phyloP scores from a whole-genome alignment of 2,329 filamentous ascomycete genomes.

The Verticillium longisporum region DNA sequence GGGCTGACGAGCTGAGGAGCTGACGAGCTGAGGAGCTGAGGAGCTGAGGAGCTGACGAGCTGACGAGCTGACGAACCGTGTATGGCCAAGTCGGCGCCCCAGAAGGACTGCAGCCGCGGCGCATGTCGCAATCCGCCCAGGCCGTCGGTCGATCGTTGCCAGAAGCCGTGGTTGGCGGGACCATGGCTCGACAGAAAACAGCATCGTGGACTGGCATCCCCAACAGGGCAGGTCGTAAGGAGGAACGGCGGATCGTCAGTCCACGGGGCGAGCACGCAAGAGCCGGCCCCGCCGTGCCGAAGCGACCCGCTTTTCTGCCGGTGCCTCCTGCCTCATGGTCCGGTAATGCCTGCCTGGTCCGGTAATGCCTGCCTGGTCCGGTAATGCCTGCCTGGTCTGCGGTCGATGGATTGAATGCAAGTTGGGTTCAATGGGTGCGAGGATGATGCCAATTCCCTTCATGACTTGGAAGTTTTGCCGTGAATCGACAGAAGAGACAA shows the following conservation, averaged over 20 bases:
- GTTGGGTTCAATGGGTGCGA: no score
- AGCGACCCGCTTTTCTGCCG: not conserved
- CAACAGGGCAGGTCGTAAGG: not conserved
- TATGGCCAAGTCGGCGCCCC: not conserved
- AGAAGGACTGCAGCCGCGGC: not conserved
- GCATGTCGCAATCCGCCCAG: not conserved
- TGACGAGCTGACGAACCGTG: no score
- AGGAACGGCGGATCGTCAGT: not conserved
- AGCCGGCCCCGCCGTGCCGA: not conserved
- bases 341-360: not conserved
- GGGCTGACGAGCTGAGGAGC: no score
- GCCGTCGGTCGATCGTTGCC: not conserved
- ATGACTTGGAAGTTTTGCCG: no score
- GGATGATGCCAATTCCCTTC: no score
- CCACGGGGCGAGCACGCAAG: not conserved
- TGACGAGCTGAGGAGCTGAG: no score
- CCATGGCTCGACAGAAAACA: not conserved
- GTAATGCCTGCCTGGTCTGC: no score
- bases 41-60: no score
- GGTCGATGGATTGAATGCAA: no score
- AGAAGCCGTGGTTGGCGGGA: not conserved
- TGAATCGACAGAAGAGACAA: no score
- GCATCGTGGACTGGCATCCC: not conserved
- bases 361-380: no score
- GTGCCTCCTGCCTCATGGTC: not conserved